Conservation (phyloP, 805 yeast species). For the Barnettozyma pratensis region DNA sequence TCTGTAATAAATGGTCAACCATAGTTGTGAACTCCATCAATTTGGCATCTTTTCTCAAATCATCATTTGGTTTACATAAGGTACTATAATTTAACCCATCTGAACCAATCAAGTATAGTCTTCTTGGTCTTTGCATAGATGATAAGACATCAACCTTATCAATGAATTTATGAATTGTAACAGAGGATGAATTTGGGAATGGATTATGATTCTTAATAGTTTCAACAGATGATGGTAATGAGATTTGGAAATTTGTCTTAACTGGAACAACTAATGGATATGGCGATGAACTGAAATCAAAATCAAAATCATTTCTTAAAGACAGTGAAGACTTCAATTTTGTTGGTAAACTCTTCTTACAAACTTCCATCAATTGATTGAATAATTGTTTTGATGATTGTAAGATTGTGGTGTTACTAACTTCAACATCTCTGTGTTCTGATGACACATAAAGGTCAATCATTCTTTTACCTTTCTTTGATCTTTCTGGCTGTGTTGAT, state of each 20-base stretch:
- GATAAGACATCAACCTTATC: conserved; percentile 63
- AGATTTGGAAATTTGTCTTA: conserved; percentile 59
- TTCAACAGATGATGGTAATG: conserved; percentile 49
- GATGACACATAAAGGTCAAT: conserved; percentile 26
- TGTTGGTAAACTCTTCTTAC: conserved; percentile 16
- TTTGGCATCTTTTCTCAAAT: conserved; percentile 91
- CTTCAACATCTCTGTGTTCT: conserved; percentile 16
- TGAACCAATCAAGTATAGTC: conserved; percentile 68
- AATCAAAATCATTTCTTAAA: conserved; percentile 36
- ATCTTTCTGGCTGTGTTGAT: conserved; percentile 47
- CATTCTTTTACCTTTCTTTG: conserved; percentile 40
- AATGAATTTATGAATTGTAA: conserved; percentile 59
- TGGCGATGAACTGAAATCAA: conserved; percentile 37
- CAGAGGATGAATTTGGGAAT: conserved; percentile 37
- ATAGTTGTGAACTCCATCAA: conserved; percentile 85
- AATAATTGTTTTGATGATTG: conserved; percentile 24
- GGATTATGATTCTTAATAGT: conserved; percentile 38
- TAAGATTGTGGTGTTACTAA: conserved; percentile 15
- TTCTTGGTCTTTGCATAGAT: conserved; percentile 85
- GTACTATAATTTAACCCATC: conserved; percentile 72
- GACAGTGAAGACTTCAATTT: conserved; percentile 19
- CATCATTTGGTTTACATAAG: conserved; percentile 83
- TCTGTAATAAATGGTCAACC: conserved; percentile 65
- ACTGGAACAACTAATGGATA: conserved; percentile 68
- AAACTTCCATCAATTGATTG: conserved; percentile 23